Conservation (phyloP, 2,329 filamentous ascomycete genomes). For the Celoporthe dispersa region DNA sequence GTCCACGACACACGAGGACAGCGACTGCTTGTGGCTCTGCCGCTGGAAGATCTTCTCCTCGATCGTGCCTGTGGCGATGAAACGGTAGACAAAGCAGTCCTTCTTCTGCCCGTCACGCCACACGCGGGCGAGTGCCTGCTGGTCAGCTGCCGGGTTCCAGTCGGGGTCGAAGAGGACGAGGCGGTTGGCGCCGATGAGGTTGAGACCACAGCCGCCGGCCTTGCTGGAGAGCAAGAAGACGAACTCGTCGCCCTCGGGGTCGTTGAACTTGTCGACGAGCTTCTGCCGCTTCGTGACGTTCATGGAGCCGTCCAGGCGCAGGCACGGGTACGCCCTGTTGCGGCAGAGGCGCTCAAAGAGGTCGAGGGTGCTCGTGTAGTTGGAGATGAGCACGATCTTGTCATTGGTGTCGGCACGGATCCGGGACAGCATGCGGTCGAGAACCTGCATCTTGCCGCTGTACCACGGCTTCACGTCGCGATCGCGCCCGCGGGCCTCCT, state of each 20-base stretch:
- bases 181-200: conserved; percentile 91
- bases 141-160: conserved; percentile 97
- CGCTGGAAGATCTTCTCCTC: conserved; percentile 99
- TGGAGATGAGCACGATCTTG: conserved; percentile 98
- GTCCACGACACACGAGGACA: conserved; percentile 96
- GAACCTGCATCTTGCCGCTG: conserved; percentile 96
- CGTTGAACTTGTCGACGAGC: conserved; percentile 96
- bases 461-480: conserved; percentile 94
- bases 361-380: conserved; percentile 96
- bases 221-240: conserved; percentile 97
- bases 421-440: conserved; percentile 96
- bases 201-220: conserved; percentile 94
- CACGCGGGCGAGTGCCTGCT: conserved; percentile 94
- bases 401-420: conserved; percentile 97
- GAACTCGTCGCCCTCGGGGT: conserved; percentile 87
- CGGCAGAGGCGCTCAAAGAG: conserved; percentile 92
- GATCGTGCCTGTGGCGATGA: conserved; percentile 96
- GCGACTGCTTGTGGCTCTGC: conserved; percentile 95
- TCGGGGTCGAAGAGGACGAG: conserved; percentile 95
- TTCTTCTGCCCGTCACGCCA: conserved; percentile 99
- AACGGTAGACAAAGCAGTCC: conserved; percentile 99
- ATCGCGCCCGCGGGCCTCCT: conserved; percentile 84
- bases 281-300: conserved; percentile 97
- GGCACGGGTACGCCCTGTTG: conserved; percentile 77
- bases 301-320: conserved; percentile 96